Conservation (phyloP, 2,329 filamentous ascomycete species). For the Talaromyces sp. region DNA sequence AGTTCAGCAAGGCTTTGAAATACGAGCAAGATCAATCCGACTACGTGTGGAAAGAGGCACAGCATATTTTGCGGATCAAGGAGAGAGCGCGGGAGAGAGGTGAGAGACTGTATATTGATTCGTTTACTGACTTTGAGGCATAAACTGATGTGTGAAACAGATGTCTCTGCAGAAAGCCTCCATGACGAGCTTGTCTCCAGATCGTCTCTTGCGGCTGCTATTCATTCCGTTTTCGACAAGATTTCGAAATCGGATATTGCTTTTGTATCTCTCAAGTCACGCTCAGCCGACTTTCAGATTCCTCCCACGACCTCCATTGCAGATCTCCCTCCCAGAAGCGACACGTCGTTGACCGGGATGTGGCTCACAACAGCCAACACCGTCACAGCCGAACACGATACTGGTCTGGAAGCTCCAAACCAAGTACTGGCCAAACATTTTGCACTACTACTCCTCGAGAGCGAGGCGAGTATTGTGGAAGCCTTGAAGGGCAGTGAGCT, state of each 20-base stretch:
- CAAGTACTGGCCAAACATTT: slow-evolving; percentile 72
- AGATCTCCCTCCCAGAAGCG: slow-evolving; percentile 64
- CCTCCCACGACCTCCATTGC: slow-evolving; percentile 61
- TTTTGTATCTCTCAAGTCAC: slow-evolving; percentile 67
- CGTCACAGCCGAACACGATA: slow-evolving; percentile 64
- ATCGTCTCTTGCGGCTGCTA: slow-evolving; percentile 75
- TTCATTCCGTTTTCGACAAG: slow-evolving; percentile 74
- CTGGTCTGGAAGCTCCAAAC: slow-evolving; percentile 53
- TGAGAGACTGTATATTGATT: slow-evolving; percentile 13
- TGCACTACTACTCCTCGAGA: slow-evolving; percentile 75
- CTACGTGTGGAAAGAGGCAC: slow-evolving; percentile 88
- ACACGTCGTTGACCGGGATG: slow-evolving; percentile 66
- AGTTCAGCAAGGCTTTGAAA: slow-evolving; percentile 86
- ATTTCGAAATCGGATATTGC: slow-evolving; percentile 83
- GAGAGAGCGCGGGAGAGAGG: slow-evolving; percentile 67
- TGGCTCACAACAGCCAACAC: slow-evolving; percentile 86
- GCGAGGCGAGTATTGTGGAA: slow-evolving; percentile 72
- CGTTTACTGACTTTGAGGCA: neutral
- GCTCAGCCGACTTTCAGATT: slow-evolving; percentile 59
- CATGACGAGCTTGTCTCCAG: slow-evolving; percentile 46
- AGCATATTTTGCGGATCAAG: slow-evolving; percentile 73
- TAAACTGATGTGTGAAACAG: slow-evolving; percentile 16
- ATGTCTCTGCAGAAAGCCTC: slow-evolving; percentile 29
- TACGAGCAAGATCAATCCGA: slow-evolving; percentile 85
- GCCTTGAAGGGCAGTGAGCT: slow-evolving; percentile 65